These are phyloP conservation scores for Aspergillus tubingensis DNA, from an alignment of 2,329 filamentous ascomycete genomes.

Conservation along the genomic window DNA sequence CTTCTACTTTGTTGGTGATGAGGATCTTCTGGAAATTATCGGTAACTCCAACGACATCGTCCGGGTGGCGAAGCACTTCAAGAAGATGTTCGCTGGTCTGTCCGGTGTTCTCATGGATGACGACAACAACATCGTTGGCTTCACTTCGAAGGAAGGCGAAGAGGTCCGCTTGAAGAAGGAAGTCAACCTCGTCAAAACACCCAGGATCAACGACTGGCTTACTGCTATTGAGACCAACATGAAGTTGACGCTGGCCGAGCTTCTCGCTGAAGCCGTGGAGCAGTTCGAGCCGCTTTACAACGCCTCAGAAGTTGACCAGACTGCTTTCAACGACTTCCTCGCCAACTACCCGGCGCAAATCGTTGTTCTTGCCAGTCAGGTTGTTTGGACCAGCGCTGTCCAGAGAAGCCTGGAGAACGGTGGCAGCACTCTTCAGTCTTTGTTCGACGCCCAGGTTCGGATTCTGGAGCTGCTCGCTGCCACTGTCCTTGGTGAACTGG, in stretches of 20 bases:
- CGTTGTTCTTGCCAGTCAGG: slow-evolving; percentile 91
- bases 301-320: slow-evolving; percentile 68
- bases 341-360: slow-evolving; percentile 86
- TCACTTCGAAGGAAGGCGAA: slow-evolving; percentile 95
- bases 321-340: slow-evolving; percentile 77
- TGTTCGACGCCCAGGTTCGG: slow-evolving; percentile 81
- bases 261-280: slow-evolving; percentile 81
- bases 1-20: slow-evolving; percentile 99
- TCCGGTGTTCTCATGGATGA: slow-evolving; percentile 90
- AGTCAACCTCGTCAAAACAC: slow-evolving; percentile 89
- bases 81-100: slow-evolving; percentile 99
- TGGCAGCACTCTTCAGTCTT: slow-evolving; percentile 65
- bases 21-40: slow-evolving; percentile 97
- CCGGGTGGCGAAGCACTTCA: slow-evolving; percentile 96
- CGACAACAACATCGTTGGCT: slow-evolving; percentile 82
- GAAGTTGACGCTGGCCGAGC: slow-evolving; percentile 89
- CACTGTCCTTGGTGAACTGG: slow-evolving; percentile 86
- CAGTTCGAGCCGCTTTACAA: slow-evolving; percentile 79
- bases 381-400: slow-evolving; percentile 87
- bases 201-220: slow-evolving; percentile 99
- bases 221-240: slow-evolving; percentile 87
- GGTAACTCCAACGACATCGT: slow-evolving; percentile 98
- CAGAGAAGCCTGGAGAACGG: slow-evolving; percentile 73
- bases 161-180: slow-evolving; percentile 83
- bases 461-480: slow-evolving; percentile 83